phyloP scores from a whole-genome alignment of 169 alveolate genomes.

The Blepharisma undulans region DNA sequence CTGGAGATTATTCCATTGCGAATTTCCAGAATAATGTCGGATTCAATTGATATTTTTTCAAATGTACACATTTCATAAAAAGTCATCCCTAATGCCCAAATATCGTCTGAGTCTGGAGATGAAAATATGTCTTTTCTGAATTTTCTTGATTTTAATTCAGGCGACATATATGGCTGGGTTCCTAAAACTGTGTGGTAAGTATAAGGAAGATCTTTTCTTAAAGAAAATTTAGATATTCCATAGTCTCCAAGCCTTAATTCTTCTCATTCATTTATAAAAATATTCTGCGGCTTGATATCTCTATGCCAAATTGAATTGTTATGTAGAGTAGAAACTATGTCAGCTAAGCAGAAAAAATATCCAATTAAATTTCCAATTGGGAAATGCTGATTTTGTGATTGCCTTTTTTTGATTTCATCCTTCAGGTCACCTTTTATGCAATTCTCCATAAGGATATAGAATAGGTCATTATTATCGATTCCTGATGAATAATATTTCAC shows the following conservation, averaged over 20 bases:
- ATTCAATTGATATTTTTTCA: slow-evolving; percentile 71
- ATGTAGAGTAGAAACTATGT: slow-evolving; percentile 81
- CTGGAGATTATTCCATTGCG: neutral
- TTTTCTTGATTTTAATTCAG: slow-evolving; percentile 71
- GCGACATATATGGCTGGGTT: slow-evolving; percentile 84
- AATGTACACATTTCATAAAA: slow-evolving; percentile 73
- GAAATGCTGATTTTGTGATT: slow-evolving; percentile 38
- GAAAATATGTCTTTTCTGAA: slow-evolving; percentile 31
- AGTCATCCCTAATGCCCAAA: slow-evolving; percentile 86
- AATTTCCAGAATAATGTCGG: neutral
- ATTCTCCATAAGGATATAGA: slow-evolving; percentile 21
- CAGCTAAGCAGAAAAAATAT: slow-evolving; percentile 79
- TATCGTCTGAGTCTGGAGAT: slow-evolving; percentile 80
- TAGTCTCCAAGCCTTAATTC: slow-evolving; percentile 88
- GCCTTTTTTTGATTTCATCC: neutral
- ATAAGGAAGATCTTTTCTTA: slow-evolving; percentile 55
- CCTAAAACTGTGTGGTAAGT: slow-evolving; percentile 87
- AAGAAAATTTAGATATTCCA: slow-evolving; percentile 83
- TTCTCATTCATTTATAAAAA: slow-evolving; percentile 70
- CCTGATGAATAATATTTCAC: neutral
- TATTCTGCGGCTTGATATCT: slow-evolving; percentile 86
- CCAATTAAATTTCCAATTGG: slow-evolving; percentile 76
- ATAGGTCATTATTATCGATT: neutral
- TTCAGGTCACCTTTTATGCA: neutral
- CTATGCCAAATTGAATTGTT: slow-evolving; percentile 71